Evolutionary conservation across 2,329 filamentous ascomycete species (phyloP).

Genomic region (Diaporthe aspalathi): DNA sequence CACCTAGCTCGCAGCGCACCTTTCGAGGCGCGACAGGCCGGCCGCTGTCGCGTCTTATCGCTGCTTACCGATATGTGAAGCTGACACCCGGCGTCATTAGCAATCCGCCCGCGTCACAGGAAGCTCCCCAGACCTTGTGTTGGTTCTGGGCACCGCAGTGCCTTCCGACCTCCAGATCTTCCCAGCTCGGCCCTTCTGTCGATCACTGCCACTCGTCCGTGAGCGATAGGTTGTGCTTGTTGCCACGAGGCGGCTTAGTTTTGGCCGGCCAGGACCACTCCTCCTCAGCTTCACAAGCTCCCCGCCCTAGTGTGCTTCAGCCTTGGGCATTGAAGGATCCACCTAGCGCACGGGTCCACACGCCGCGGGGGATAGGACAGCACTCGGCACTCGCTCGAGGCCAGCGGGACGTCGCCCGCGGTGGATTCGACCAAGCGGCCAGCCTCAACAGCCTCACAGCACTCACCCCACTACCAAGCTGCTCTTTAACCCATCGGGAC

Average conservation of each 20-base stretch:
- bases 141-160: too few species aligned
- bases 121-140: background rate
- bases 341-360: conserved; percentile 8
- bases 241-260: conserved; percentile 18
- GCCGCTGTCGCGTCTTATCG: conserved; percentile 23
- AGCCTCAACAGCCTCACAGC: conserved; percentile 14
- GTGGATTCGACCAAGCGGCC: conserved; percentile 12
- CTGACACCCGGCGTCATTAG: conserved; percentile 20
- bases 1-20: conserved; percentile 4
- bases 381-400: conserved; percentile 14
- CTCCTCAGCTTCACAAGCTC: conserved; percentile 20
- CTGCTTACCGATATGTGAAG: conserved; percentile 9
- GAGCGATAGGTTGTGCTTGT: conserved; percentile 16
- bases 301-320: conserved; percentile 28
- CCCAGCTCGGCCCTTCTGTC: conserved; percentile 1
- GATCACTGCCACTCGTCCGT: conserved; percentile 5
- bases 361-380: background rate
- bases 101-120: conserved; percentile 11
- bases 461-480: conserved; percentile 17
- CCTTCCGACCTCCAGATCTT: too few species aligned
- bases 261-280: background rate
- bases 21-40: conserved; percentile 7
- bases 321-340: conserved; percentile 3
- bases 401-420: conserved; percentile 1
- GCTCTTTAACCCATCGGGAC: background rate